Percentiles rank a stretch among this genome's conserved stretches.
phyloP scores from a whole-genome alignment of 805 yeast species.

The Saturnispora serradocipensis region DNA sequence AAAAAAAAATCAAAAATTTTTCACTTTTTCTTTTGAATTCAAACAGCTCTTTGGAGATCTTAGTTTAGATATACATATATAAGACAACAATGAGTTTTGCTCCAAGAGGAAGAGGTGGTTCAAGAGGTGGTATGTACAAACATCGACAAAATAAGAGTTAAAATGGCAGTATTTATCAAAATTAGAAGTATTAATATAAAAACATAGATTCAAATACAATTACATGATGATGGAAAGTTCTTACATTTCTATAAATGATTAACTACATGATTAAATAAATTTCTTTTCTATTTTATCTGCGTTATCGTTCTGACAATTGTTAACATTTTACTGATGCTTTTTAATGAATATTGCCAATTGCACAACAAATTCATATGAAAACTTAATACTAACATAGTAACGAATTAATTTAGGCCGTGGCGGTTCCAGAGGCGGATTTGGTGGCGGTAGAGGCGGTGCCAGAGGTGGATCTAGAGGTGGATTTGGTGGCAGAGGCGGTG shows the following conservation, averaged over 20 bases:
- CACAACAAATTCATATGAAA: neutral
- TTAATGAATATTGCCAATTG: neutral
- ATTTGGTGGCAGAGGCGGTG: conserved; percentile 38
- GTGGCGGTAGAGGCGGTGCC: conserved; percentile 30
- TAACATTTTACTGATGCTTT: neutral
- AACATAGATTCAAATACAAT: neutral
- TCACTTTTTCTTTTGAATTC: neutral
- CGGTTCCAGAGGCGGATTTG: conserved; percentile 29
- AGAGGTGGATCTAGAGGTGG: conserved; percentile 46
- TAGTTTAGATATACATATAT: conserved; percentile 1
- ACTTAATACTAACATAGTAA: conserved; percentile 3
- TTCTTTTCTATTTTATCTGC: conserved; percentile 7
- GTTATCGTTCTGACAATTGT: conserved; percentile 7
- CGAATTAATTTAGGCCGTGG: conserved; percentile 17
- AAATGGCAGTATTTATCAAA: no score
- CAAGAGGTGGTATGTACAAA: conserved; percentile 31
- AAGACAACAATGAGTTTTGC: conserved; percentile 47
- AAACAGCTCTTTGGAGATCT: conserved; percentile 1
- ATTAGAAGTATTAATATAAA: no score
- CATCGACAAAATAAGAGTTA: no score
- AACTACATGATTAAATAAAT: conserved; percentile 2
- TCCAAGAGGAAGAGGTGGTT: conserved; percentile 42
- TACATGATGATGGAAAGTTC: neutral
- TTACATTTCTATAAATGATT: conserved; percentile 4
- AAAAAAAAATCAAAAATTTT: neutral